A percentile compares a stretch with the other conserved stretches of the same genome.
phyloP scores from a whole-genome alignment of 306 rosid species.

The Canavalia ensiformis region DNA sequence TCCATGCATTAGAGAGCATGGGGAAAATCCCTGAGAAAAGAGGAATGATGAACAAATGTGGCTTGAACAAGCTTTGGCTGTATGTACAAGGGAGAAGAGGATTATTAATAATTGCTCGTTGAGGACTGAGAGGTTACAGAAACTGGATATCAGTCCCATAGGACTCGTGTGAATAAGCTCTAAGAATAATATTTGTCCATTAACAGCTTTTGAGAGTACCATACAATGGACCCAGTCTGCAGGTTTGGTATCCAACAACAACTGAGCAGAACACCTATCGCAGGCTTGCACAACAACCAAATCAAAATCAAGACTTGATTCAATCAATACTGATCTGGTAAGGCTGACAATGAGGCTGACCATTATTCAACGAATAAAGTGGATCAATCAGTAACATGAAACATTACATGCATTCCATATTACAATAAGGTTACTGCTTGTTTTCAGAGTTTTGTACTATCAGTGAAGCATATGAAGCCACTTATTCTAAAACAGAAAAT shows the following conservation, averaged over 20 bases:
- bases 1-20: too few species aligned
- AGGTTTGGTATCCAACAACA: neutral
- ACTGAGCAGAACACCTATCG: neutral
- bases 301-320: neutral
- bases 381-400: neutral
- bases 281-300: neutral
- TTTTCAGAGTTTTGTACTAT: neutral
- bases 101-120: too few species aligned
- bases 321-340: neutral
- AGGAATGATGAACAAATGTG: neutral
- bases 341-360: neutral
- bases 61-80: neutral
- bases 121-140: neutral
- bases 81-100: neutral
- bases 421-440: neutral
- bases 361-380: neutral
- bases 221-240: neutral
- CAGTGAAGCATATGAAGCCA: neutral
- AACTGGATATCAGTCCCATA: neutral
- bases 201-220: neutral
- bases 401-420: neutral
- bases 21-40: too few species aligned
- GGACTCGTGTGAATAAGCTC: neutral
- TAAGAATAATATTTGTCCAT: conserved; percentile 12
- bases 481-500: conserved; percentile 8